phyloP scores from a whole-genome alignment of 2,329 filamentous ascomycete species.

The Verticillium nonalfalfae region DNA sequence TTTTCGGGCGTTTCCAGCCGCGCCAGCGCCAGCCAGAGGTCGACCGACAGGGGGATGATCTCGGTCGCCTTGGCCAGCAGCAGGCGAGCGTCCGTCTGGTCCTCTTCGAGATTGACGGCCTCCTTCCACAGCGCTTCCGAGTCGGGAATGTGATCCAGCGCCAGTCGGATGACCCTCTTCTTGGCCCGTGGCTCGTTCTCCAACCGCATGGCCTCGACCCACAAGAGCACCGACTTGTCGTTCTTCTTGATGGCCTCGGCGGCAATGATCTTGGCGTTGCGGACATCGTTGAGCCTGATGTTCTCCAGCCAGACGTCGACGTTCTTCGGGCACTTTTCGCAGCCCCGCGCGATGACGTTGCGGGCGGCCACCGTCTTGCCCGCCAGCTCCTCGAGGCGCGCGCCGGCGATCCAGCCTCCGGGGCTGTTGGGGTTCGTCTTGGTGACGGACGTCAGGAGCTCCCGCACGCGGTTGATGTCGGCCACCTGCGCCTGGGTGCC shows the following conservation, averaged over 20 bases:
- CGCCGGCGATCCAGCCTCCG: constrained; percentile 92
- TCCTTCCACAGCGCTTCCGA: constrained; percentile 98
- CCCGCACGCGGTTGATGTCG: constrained; percentile 89
- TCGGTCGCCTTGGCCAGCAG: constrained; percentile 93
- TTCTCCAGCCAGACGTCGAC: constrained; percentile 96
- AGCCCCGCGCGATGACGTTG: constrained; percentile 81
- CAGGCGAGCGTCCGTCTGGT: constrained; percentile 78
- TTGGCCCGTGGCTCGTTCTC: constrained; percentile 78
- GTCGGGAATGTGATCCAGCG: constrained; percentile 86
- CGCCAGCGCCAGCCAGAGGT: constrained; percentile 91
- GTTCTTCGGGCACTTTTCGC: constrained; percentile 84
- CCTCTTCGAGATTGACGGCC: constrained; percentile 90
- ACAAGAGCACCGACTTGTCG: constrained; percentile 78
- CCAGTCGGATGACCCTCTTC: constrained; percentile 87
- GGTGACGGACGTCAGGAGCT: constrained; percentile 91
- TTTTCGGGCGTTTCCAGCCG: constrained; percentile 85
- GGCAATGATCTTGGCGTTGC: constrained; percentile 93
- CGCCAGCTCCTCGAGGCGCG: constrained; percentile 84
- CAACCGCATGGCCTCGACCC: constrained; percentile 92
- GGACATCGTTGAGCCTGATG: constrained; percentile 83
- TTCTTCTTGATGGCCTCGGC: constrained; percentile 91
- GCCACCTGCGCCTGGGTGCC: constrained; percentile 81
- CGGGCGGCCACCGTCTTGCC: constrained; percentile 87
- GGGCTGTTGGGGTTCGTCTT: constrained; percentile 95
- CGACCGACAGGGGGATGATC: constrained; percentile 86